Base-by-base conservation (phyloP, 257 asterid genomes). In the Penstemon eatonii region DNA sequence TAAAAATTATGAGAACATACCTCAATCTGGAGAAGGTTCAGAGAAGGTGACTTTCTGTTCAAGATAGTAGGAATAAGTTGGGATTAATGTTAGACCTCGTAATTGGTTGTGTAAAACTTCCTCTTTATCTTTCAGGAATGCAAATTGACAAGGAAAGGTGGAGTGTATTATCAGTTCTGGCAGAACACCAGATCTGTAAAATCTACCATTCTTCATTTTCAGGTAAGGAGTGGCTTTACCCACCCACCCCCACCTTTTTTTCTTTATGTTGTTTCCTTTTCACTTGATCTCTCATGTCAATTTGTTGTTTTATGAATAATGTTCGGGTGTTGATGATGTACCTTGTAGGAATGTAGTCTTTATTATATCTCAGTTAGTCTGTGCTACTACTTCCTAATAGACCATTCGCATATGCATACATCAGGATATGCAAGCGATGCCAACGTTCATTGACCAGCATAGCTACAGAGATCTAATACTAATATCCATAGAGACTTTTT, bases 181-280 rank as follows among this genome's bases (percentile, higher is more conserved):
- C 82, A 83, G 80, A 83, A 83, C 63, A 80, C 85, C 6, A 80
- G 88, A 75, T 80, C 85, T 39, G 83, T 83, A 50, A 83, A 80
- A 66, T 83, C 88, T 43, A 83, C 85, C 67, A 83, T 83, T 68
- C 79, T 83, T 43, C 88, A 83, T 78, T 83, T 83, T 73, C 88
- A 83, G 83, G 88, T 75, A 61, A 63, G 59, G 67, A 8, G n/a
- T 63, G 11, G 6, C 68, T 33, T 15, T 0, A 15, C 18, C 33
- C 33, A 25, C 2, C 33, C 33, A 25, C 33, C 53, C 12, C 42
- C 7, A 8, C 45, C 25, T 40, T 63, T 58, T 51, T 40, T 11
- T 8, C 18, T 72, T 57, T 50, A 3, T 5, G 58, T 18, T 9
- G 50, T 53, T 8, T 4, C 18, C 7, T 38, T 43, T 37, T 65